Percentiles rank a stretch among this genome's conserved stretches.
Evolutionary conservation across 768 basidiomycete genomes (phyloP).

Genomic region (Termitomyces sp.): DNA sequence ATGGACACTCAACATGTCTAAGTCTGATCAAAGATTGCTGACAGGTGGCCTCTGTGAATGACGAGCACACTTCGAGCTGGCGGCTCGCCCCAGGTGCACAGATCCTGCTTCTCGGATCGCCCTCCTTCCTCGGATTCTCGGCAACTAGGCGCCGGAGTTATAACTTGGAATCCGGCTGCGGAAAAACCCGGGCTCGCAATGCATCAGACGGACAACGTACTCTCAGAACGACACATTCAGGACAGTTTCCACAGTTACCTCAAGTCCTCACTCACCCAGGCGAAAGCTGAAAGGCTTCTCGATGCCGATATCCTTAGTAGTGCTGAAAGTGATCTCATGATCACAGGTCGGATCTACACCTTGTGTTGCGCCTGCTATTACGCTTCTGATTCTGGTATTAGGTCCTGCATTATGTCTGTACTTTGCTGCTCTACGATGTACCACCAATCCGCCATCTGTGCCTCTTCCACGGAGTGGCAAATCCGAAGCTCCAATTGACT

Average conservation of each 20-base stretch:
- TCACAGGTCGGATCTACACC: constrained; percentile 54
- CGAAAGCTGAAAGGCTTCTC: constrained; percentile 70
- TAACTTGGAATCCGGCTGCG: too few relatives aligned
- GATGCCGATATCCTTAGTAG: constrained; percentile 71
- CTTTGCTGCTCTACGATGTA: constrained; percentile 77
- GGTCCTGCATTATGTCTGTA: constrained; percentile 83
- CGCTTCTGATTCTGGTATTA: constrained; percentile 15
- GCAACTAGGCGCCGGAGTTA: too few relatives aligned
- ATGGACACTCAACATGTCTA: too few relatives aligned
- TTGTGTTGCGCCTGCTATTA: not conserved
- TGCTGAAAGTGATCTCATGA: constrained; percentile 83
- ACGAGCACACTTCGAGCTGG: too few relatives aligned
- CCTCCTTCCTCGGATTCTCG: too few relatives aligned
- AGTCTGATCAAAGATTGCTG: too few relatives aligned
- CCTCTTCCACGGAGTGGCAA: constrained; percentile 64
- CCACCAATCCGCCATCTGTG: constrained; percentile 75
- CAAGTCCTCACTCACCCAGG: constrained; percentile 73
- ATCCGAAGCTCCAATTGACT: constrained; percentile 43
- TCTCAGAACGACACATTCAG: constrained; percentile 66
- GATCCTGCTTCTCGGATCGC: too few relatives aligned
- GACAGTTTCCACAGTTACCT: constrained; percentile 82
- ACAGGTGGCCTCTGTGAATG: too few relatives aligned
- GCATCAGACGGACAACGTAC: constrained; percentile 12
- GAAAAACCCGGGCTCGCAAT: too few relatives aligned
- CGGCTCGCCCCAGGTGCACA: too few relatives aligned